Base-by-base conservation (phyloP, 225 moss, liverwort and hornwort genomes). In the Climacium dendroides region DNA sequence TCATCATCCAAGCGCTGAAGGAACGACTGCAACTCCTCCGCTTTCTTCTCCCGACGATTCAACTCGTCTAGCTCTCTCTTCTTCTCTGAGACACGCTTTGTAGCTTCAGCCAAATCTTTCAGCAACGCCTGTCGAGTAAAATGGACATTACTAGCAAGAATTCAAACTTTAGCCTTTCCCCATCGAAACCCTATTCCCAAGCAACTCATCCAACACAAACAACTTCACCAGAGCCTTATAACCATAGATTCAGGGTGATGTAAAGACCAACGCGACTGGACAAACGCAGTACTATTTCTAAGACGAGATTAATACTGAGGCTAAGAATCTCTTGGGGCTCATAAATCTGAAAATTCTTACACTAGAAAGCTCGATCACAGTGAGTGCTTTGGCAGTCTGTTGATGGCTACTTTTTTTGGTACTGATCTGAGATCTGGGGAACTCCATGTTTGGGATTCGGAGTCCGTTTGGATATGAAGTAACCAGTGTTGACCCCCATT, bases 91-190 rank as follows among this genome's bases (percentile, higher is more conserved):
- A 97, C 97, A 23, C 94, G 92, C 88, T 93, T 91, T 23, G 96
- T 82, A 47, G 97, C 97, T 45, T 92, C 92, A 79, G 96, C 92
- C 83, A 96, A 94, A 57, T 97, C 96, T 73, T 93, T 87, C 74
- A 97, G n/a, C 87, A 97, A 80, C 29, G 91, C 93, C 89, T 94
- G 90, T 63, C 71, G 32, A 85, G 79, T 53, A 83, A 85, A 85
- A 76, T 22, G 52, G 64, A 76, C 53, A 63, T 76, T 76, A 76
- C 43, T 43, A 29, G 41, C 70, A 62, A 72, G 58, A 74, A 79
- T 48, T 79, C 5, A 48, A 83, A 35, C 9, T 48, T 79, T 43
- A 23, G 10, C 28, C 32, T 29, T 55, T 79, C 57, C 25, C 19
- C 26, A 80, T 59, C 30, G 32, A 26, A 81, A 85, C 60, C 78